Percentiles rank a stretch among this genome's conserved stretches.
Conservation (phyloP, 352 stramenopile genomes). For the Phytophthora colocasiae region DNA sequence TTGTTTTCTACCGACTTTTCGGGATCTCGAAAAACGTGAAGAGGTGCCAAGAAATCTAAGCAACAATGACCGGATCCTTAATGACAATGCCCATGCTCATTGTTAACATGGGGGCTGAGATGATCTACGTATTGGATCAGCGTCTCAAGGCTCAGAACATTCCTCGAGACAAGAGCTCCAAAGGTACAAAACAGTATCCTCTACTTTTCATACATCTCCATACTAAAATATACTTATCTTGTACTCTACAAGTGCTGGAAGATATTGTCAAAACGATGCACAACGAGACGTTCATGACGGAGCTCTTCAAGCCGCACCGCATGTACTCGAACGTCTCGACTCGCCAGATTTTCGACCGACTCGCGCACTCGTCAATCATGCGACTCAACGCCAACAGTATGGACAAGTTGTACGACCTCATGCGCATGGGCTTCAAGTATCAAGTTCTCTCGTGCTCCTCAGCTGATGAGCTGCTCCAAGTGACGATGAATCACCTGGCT, state of each 20-base stretch:
- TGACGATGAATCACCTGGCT: conserved; percentile 89
- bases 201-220: not conserved
- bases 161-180: conserved; percentile 88
- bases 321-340: conserved; percentile 92
- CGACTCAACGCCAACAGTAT: conserved; percentile 94
- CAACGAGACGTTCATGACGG: conserved; percentile 91
- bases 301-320: conserved; percentile 93
- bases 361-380: conserved; percentile 96
- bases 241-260: conserved; percentile 69
- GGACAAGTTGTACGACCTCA: conserved; percentile 96
- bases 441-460: conserved; percentile 86
- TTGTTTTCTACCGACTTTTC: no score
- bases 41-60: conserved; percentile 16
- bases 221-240: conserved; percentile 6
- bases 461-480: conserved; percentile 86
- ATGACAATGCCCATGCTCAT: conserved; percentile 94
- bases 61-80: conserved; percentile 64
- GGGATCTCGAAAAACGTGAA: conserved; percentile 9
- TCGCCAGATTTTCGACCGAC: conserved; percentile 91
- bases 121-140: conserved; percentile 95
- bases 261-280: conserved; percentile 95
- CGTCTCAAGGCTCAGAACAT: conserved; percentile 93
- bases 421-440: conserved; percentile 97
- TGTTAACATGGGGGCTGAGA: conserved; percentile 95
- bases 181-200: conserved; percentile 41